Base-by-base conservation (phyloP, 768 basidiomycete genomes). In the Lactifluus pinguis region DNA sequence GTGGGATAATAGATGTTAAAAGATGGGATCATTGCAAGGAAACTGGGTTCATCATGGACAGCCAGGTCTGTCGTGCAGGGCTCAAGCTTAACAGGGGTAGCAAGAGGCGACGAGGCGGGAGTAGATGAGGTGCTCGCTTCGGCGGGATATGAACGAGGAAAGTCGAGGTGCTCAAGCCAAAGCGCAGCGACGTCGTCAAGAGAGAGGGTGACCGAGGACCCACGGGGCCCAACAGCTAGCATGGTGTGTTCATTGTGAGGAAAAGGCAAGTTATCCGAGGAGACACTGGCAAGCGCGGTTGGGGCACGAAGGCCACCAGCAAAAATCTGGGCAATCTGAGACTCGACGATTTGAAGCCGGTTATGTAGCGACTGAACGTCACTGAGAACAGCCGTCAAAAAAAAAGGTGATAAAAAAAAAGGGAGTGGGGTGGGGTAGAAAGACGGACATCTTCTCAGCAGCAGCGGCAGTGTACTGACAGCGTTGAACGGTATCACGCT, bases 341-440 rank as follows among this genome's bases (percentile, higher is more conserved):
- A 73, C 72, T 92, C 89, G 63, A 91, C 79, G 59, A 82, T 79
- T 32, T 86, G 81, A 32, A 91, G 77, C 13, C 89, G 82, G 71
- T 92, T 92, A 68, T 92, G 87, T 44, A 92, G 78, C 1, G 88
- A 88, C 68, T 92, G 89, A 2, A 92, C 76, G 71, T 92, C 90
- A 48, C 86, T 87, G 67, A 4, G 50, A 29, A 39, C 52, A 32
- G 29, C 34, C 2, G 21, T 62, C 41, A 62, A 47, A 36, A 51
- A 49, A 5, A 36, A 10, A n/a, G n/a, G n/a, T n/a, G 11, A 13
- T 10, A 6, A 3, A 2, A 39, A 21, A 41, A 21, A 7, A 65
- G 49, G 53, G 44, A 2, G 25, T 25, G 25, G 25, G 25, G 25
- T 25, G 25, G 25, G 25, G 25, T 25, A 25, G 25, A 42, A 65